Percentiles rank a stretch among this genome's conserved stretches.
These are phyloP conservation scores for Dendrocalamus sinicus DNA, from an alignment of 176 grass and related monocot genomes.

Conservation along the genomic window DNA sequence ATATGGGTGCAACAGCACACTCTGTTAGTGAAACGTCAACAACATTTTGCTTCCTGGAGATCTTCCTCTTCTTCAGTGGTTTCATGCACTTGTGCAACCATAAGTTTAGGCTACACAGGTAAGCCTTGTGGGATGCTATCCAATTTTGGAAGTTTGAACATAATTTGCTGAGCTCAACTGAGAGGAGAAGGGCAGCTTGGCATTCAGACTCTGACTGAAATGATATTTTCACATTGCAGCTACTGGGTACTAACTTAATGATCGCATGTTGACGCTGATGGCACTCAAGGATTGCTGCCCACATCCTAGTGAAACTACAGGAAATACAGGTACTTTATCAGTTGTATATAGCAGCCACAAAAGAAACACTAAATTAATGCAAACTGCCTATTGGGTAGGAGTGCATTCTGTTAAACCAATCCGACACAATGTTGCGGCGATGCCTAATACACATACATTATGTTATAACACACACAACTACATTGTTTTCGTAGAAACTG, in stretches of 20 bases:
- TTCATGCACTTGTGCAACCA: conserved; percentile 70
- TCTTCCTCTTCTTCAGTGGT: conserved; percentile 50
- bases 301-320: conserved; percentile 72
- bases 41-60: conserved; percentile 24
- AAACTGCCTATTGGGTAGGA: neutral
- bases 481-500: neutral
- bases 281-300: conserved; percentile 63
- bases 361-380: neutral
- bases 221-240: conserved; percentile 35
- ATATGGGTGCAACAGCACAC: conserved; percentile 56
- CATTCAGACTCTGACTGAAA: conserved; percentile 41
- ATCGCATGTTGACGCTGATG: conserved; percentile 45
- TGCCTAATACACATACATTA: neutral
- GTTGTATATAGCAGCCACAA: neutral
- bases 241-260: conserved; percentile 49
- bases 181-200: conserved; percentile 43
- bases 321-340: neutral
- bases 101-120: conserved; percentile 51
- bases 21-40: conserved; percentile 30
- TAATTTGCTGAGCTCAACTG: conserved; percentile 52
- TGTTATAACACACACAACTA: neutral
- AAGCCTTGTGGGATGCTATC: conserved; percentile 62
- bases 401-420: neutral
- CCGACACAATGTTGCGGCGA: neutral
- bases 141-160: conserved; percentile 60